phyloP scores from a whole-genome alignment of 208 protist genomes.

The Acanthamoeba castellanii region DNA sequence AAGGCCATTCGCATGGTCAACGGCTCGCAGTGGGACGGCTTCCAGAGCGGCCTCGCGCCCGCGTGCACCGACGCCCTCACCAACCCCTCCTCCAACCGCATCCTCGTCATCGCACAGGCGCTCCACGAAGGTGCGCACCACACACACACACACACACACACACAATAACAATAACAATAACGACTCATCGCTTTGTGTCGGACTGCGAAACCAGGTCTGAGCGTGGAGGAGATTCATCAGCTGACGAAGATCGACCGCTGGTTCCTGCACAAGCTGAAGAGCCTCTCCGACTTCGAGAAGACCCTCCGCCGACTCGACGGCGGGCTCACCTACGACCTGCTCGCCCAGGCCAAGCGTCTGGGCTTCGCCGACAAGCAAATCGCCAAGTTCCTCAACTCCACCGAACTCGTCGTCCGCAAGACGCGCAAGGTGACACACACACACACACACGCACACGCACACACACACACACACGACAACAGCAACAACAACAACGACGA shows the following conservation, averaged over 20 bases:
- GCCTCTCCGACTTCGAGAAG: conserved; percentile 94
- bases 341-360: conserved; percentile 93
- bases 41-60: conserved; percentile 71
- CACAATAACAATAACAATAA: background rate
- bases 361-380: conserved; percentile 97
- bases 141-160: background rate
- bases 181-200: conserved; percentile 86
- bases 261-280: conserved; percentile 97
- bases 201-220: conserved; percentile 88
- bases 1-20: conserved; percentile 95
- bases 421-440: conserved; percentile 86
- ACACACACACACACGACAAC: conserved; percentile 97
- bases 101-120: conserved; percentile 87
- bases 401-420: conserved; percentile 79
- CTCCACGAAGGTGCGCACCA: conserved; percentile 83
- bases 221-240: conserved; percentile 93
- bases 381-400: conserved; percentile 80
- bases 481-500: conserved; percentile 97
- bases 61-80: conserved; percentile 84
- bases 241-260: conserved; percentile 97
- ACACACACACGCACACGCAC: conserved; percentile 94
- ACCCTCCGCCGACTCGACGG: conserved; percentile 39
- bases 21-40: conserved; percentile 73
- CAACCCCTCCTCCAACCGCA: conserved; percentile 87
- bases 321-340: conserved; percentile 81